Percentiles rank a stretch among this genome's conserved stretches.
These are phyloP conservation scores for Apiospora saccharicola DNA, from an alignment of 2,329 filamentous ascomycete species.

Conservation along the genomic window DNA sequence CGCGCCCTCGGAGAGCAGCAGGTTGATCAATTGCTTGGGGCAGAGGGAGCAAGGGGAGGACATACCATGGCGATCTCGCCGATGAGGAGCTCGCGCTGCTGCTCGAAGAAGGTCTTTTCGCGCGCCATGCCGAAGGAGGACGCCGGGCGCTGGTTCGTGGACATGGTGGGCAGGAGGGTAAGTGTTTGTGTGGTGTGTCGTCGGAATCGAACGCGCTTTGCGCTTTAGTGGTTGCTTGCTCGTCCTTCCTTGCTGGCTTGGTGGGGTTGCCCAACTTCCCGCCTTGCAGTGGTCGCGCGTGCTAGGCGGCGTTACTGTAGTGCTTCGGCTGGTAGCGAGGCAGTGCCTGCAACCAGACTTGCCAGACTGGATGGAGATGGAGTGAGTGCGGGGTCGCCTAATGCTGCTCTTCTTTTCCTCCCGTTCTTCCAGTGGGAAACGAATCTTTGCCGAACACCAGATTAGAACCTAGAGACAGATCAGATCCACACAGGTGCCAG, in stretches of 20 bases:
- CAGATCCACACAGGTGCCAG: background rate
- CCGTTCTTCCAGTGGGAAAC: background rate
- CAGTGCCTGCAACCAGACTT: background rate
- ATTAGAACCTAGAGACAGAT: background rate
- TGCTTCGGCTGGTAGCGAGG: conserved; percentile 2
- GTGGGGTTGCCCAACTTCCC: background rate
- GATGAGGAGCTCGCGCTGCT: conserved; percentile 75
- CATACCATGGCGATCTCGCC: conserved; percentile 75
- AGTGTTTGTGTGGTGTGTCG: background rate
- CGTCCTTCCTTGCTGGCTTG: background rate
- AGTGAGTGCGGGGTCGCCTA: background rate
- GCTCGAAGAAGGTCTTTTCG: conserved; percentile 74
- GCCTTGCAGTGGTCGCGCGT: background rate
- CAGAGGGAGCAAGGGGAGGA: conserved; percentile 22
- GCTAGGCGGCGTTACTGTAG: background rate
- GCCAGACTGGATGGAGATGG: background rate
- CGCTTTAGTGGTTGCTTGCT: background rate
- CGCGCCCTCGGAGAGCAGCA: background rate
- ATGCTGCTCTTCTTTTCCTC: background rate
- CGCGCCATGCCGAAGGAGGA: conserved; percentile 29
- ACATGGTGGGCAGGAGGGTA: background rate
- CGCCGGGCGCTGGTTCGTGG: background rate
- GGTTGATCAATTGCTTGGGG: background rate
- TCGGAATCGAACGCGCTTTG: background rate
- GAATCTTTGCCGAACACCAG: background rate